phyloP scores from a whole-genome alignment of 179 eudicot genomes.

The Carnegiea gigantea region DNA sequence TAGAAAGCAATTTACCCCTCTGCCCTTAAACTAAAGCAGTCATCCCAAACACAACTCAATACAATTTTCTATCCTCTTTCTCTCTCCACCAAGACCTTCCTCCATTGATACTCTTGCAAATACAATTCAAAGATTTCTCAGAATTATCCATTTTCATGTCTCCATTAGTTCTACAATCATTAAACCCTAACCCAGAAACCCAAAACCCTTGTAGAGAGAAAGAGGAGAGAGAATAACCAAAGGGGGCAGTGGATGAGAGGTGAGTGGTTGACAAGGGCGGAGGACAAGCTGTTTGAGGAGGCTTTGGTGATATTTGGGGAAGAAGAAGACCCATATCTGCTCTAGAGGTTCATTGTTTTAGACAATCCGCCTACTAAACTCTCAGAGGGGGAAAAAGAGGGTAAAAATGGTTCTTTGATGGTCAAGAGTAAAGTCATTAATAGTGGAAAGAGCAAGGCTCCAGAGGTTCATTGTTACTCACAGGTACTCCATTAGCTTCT shows the following conservation, averaged over 20 bases:
- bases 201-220: neutral
- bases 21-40: neutral
- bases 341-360: conserved; percentile 25
- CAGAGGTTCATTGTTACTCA: conserved; percentile 31
- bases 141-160: neutral
- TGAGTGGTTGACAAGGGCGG: too few species aligned
- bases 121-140: neutral
- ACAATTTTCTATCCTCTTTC: neutral
- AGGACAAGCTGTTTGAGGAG: too few species aligned
- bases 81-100: neutral
- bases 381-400: conserved; percentile 19
- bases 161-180: neutral
- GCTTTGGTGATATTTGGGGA: too few species aligned
- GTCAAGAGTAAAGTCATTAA: conserved; percentile 9
- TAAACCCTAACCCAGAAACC: neutral
- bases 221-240: too few species aligned
- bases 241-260: too few species aligned
- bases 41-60: conserved; percentile 5
- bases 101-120: neutral
- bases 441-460: conserved; percentile 39
- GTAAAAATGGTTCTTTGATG: conserved; percentile 34
- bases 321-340: too few species aligned
- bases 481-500: conserved; percentile 65
- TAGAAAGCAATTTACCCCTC: too few species aligned
- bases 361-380: conserved; percentile 5